Percentiles rank a stretch among this genome's conserved stretches.
Conservation (phyloP, 352 stramenopile species). For the Phytophthora sp. region DNA sequence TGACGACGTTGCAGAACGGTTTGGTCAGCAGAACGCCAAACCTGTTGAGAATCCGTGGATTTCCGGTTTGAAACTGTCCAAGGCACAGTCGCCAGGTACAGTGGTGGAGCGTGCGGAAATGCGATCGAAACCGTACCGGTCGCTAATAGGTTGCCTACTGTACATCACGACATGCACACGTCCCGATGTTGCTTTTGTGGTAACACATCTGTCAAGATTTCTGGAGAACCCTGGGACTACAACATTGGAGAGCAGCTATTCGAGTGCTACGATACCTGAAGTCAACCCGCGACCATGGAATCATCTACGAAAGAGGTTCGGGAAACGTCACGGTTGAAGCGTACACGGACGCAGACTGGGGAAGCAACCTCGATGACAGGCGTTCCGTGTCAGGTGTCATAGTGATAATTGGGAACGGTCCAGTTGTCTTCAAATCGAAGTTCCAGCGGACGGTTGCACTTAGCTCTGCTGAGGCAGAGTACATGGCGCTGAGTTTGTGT, state of each 20-base stretch:
- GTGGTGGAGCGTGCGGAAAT: not conserved
- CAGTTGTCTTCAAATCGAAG: slow-evolving; percentile 3
- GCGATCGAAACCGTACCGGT: not conserved
- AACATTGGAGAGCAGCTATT: not conserved
- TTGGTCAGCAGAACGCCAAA: not conserved
- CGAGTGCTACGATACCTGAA: not conserved
- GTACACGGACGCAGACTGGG: not conserved
- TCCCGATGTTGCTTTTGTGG: not conserved
- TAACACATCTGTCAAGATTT: not conserved
- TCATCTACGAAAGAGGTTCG: not conserved
- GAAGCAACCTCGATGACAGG: not conserved
- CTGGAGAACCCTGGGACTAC: not conserved
- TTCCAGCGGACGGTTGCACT: slow-evolving; percentile 2
- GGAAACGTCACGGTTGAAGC: not conserved
- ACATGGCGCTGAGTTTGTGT: not conserved
- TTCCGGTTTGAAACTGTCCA: not conserved
- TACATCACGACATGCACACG: not conserved
- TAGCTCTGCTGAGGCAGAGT: slow-evolving; percentile 4
- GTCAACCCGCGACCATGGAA: not conserved
- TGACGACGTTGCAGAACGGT: not conserved
- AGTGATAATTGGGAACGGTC: not conserved
- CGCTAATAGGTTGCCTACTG: not conserved
- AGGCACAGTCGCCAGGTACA: not conserved
- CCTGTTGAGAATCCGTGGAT: not conserved
- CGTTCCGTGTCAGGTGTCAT: not conserved